A percentile compares a stretch with the other conserved stretches of the same genome.
Conservation (phyloP, 2,329 filamentous ascomycete genomes). For the Verticillium longisporum region DNA sequence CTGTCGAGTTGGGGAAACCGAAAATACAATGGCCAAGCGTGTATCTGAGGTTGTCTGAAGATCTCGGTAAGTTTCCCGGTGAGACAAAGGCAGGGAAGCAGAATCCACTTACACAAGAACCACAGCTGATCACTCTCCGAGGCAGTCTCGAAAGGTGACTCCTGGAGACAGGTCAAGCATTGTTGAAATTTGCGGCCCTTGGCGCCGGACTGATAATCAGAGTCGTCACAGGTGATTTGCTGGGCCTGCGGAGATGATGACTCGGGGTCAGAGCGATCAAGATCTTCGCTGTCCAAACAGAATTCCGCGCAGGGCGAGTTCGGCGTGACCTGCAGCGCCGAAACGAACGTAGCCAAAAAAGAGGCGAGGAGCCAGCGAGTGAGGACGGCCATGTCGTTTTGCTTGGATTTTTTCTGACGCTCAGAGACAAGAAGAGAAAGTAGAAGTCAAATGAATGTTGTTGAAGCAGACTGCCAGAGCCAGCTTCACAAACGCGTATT, state of each 20-base stretch:
- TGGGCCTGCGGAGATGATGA: constrained; percentile 35
- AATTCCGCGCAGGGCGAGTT: constrained; percentile 47
- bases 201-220: constrained; percentile 28
- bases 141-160: constrained; percentile 39
- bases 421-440: not conserved
- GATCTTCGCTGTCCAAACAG: constrained; percentile 35
- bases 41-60: constrained; percentile 46
- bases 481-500: not conserved
- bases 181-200: constrained; percentile 38
- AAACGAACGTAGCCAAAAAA: constrained; percentile 18
- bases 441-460: not conserved
- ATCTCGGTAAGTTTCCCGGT: constrained; percentile 1
- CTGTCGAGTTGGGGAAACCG: constrained; percentile 41
- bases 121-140: constrained; percentile 46
- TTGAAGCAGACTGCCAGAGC: constrained; percentile 1
- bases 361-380: constrained; percentile 15
- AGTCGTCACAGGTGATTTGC: constrained; percentile 42
- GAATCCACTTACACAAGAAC: constrained; percentile 46
- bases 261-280: constrained; percentile 36
- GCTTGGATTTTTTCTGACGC: not conserved
- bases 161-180: constrained; percentile 47
- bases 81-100: not conserved
- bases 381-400: constrained; percentile 12
- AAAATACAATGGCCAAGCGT: constrained; percentile 46
- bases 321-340: constrained; percentile 41